These are phyloP conservation scores for Actinomortierella wolfii DNA, from an alignment of 371 early-diverging fungal species.

Conservation along the genomic window DNA sequence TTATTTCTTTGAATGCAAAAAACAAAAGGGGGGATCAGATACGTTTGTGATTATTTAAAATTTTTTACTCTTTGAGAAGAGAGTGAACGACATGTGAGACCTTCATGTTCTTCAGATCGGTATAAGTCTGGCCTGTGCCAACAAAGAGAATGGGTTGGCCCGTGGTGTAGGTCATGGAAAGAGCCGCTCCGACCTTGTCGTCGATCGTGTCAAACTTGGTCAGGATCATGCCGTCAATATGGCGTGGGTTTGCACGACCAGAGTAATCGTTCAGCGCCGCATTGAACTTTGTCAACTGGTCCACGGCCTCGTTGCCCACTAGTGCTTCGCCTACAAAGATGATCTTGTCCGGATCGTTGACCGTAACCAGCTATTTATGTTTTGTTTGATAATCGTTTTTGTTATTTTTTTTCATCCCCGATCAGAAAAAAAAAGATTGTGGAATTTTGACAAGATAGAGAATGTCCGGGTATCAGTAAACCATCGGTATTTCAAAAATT, in stretches of 20 bases:
- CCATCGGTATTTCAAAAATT: no score
- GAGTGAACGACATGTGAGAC: constrained; percentile 87
- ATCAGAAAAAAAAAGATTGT: not conserved
- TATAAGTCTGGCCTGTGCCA: constrained; percentile 99
- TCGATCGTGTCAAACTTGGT: constrained; percentile 99
- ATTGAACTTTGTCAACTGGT: constrained; percentile 98
- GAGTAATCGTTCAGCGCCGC: constrained; percentile 92
- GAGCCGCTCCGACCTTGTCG: constrained; percentile 98
- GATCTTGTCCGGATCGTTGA: constrained; percentile 97
- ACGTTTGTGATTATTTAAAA: no score
- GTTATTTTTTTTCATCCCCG: no score
- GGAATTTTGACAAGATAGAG: not conserved
- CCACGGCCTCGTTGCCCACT: constrained; percentile 98
- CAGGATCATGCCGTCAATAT: constrained; percentile 97
- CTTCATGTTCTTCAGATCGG: constrained; percentile 91
- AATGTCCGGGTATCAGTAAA: no score
- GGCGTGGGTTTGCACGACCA: constrained; percentile 75
- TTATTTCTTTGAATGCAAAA: not conserved
- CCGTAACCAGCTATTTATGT: constrained; percentile 85
- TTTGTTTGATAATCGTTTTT: no score
- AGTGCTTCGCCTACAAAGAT: constrained; percentile 99
- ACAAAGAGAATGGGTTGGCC: constrained; percentile 99
- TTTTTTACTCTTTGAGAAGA: constrained; percentile 65
- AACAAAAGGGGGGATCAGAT: not conserved
- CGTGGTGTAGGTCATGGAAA: constrained; percentile 96